Evolutionary conservation across 352 stramenopile genomes (phyloP), one percentile per base, ranked within the genome.

Genomic region (Peronospora destructor): DNA sequence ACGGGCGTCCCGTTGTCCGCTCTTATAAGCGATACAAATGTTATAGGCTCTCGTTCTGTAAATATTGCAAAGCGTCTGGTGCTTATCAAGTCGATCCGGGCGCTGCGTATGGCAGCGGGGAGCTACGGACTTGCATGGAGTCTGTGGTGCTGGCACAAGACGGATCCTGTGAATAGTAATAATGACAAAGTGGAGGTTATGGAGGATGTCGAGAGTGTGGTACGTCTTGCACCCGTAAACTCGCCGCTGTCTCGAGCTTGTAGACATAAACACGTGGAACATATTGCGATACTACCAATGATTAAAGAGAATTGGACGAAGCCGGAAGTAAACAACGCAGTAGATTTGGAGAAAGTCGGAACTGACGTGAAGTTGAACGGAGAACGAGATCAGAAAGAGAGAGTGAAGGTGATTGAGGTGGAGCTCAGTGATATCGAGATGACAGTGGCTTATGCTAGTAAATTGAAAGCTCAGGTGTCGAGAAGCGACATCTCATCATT

Each of bases 101-200:
- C 66, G 4, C 14, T 85, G 35, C 77, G 81, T 3, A 63, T 75
- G 21, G 46, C 59, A 1, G 49, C 63, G 3, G 77, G 67, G 34
- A 89, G 73, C 60, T 89, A 89, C 53, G 77, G 73, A 45, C 51
- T 88, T 7, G 55, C 71, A 13, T 87, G 68, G 72, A 63, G 50
- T 61, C 38, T 82, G 3, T 90, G 68, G 62, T 59, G 47, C 12
- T 30, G 28, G 28, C 28, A 32, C 4, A 12, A 25, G 6, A 14
- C 25, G 10, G 28, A 35, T 11, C 0, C 14, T 42, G 1, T 35
- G 4, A 11, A 6, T 2, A 38, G 13, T 25, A 39, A 48, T 36
- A 49, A 54, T 32, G 36, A 39, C 44, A 41, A 35, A 3, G 6
- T 52, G 34, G 25, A 41, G 19, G 25, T 5, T 6, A 2, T 12